Base-by-base conservation (phyloP, 2,329 filamentous ascomycete species). In the Dactylonectria estremocensis region DNA sequence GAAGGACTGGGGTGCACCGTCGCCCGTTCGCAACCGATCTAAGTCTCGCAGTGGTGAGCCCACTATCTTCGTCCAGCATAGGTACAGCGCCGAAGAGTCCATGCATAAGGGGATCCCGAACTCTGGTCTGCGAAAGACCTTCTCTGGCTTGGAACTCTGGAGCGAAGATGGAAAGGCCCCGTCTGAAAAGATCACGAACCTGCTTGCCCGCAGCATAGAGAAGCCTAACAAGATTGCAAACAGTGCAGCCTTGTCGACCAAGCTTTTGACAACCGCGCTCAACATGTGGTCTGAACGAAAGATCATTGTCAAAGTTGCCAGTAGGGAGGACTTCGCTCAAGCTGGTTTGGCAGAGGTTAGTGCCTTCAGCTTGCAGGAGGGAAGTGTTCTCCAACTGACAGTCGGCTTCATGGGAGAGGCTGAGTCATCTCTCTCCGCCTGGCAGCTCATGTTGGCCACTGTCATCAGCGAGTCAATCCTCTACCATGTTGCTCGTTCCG, bases 401-500 rank as follows among this genome's bases (percentile, higher is more conserved):
- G 24, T 64, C 11, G 61, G 61, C 48, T 57, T 53, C 33, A 58
- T 64, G 45, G 61, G 46, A 18, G 48, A 68, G 31, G 61, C 63
- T 13, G 31, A 61, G 16, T 62, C 57, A 8, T 49, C 58, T 43
- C 53, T 64, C 16, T 37, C 57, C 10, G 45, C 57, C 22, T 61
- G 66, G 66, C 52, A 60, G 45, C 58, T 62, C 28, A 60, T 65
- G 14, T 14, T 68, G 7, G 66, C 61, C 6, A 35, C 55, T 2
- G 58, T 66, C 31, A 24, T 58, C 10, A 48, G 54, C 13, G 66
- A 68, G 40, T 61, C 61, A 1, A 31, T 68, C 35, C 33, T 66
- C 24, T 65, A 66, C 22, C 66, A 68, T 20, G 56, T 68, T 35
- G 66, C 66, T 0, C 66, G 66, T 16, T 66, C 62, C 6, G 54